Percentiles rank a stretch among this genome's conserved stretches.
These are phyloP conservation scores for Candolleomyces aberdarensis DNA, from an alignment of 768 basidiomycete species.

Conservation along the genomic window DNA sequence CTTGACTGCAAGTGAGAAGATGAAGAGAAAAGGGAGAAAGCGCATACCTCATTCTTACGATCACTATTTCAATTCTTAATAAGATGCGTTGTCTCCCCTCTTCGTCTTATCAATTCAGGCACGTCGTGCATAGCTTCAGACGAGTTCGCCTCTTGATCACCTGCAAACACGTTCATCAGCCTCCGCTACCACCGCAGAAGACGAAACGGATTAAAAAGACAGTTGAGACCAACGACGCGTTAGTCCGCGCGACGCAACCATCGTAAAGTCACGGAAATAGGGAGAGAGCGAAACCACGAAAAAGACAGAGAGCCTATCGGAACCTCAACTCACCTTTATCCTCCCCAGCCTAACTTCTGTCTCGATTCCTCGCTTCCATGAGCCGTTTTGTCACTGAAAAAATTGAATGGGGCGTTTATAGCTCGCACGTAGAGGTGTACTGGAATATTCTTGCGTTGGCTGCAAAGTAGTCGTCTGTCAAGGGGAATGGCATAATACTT, in stretches of 20 bases:
- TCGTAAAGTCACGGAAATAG: too few species aligned
- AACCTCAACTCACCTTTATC: conserved; percentile 41
- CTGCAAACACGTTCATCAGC: conserved; percentile 15
- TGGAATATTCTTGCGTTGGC: conserved; percentile 46
- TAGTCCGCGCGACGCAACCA: too few species aligned
- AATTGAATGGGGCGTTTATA: conserved; percentile 49
- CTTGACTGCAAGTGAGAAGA: conserved; percentile 50
- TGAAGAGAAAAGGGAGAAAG: too few species aligned
- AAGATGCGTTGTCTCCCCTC: conserved; percentile 66
- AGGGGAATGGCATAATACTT: too few species aligned
- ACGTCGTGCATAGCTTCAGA: conserved; percentile 74
- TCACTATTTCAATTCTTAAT: conserved; percentile 72
- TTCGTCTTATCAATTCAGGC: conserved; percentile 37
- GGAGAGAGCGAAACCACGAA: background rate
- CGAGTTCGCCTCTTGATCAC: conserved; percentile 64
- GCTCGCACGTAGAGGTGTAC: conserved; percentile 53
- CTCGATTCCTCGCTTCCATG: conserved; percentile 62
- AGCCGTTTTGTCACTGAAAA: conserved; percentile 74
- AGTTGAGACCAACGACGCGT: too few species aligned
- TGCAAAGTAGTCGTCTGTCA: conserved; percentile 68
- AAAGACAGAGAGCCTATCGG: background rate
- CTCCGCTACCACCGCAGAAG: too few species aligned
- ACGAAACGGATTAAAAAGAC: too few species aligned
- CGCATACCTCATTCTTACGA: conserved; percentile 80
- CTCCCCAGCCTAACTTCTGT: conserved; percentile 66